Evolutionary conservation across 495 filamentous ascomycete genomes (phyloP).

Genomic region (Aspergillus cavernicola): DNA sequence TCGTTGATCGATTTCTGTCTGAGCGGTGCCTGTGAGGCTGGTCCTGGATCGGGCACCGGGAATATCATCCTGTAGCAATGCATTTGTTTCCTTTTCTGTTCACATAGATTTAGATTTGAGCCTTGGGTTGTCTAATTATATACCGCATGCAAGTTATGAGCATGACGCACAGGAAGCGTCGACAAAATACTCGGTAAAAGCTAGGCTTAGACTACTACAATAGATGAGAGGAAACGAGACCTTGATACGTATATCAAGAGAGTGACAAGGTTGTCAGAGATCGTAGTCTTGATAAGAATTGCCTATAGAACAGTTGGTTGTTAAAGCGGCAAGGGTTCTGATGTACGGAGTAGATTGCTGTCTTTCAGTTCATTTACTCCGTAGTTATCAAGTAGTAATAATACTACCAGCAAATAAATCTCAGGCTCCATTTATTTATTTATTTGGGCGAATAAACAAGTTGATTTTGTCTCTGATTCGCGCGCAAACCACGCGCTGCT

Average conservation of each 20-base stretch:
- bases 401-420: background rate
- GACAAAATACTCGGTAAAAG: too few relatives aligned
- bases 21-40: constrained; percentile 9
- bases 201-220: too few relatives aligned
- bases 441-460: constrained; percentile 5
- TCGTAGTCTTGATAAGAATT: too few relatives aligned
- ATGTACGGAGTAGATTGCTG: background rate
- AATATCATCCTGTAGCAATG: constrained; percentile 11
- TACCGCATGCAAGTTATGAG: background rate
- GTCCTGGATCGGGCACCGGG: constrained; percentile 8
- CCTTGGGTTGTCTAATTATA: background rate
- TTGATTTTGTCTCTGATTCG: background rate
- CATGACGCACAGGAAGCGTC: too few relatives aligned
- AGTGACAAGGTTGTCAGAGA: too few relatives aligned
- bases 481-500: background rate
- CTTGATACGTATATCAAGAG: too few relatives aligned
- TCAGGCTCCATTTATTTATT: background rate
- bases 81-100: constrained; percentile 3
- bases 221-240: too few relatives aligned
- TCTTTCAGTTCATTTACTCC: background rate
- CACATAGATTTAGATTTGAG: background rate
- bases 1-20: background rate
- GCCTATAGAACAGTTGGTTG: too few relatives aligned
- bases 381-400: background rate
- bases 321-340: background rate